phyloP scores from a whole-genome alignment of 805 yeast genomes.

The Ascoidea rubescens region DNA sequence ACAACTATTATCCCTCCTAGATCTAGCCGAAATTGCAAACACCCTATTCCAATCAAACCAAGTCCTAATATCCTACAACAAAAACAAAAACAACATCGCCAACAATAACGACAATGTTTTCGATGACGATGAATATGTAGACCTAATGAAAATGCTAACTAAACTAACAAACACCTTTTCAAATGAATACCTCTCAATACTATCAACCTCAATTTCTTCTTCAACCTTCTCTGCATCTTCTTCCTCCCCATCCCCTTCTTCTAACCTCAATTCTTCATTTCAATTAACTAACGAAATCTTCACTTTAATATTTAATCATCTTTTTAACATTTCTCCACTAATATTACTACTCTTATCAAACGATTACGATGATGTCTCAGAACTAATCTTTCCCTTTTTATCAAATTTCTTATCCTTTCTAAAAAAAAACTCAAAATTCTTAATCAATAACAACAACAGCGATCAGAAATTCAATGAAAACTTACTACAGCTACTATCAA shows the following conservation, averaged over 20 bases:
- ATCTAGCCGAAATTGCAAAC: conserved; percentile 41
- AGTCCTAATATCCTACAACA: conserved; percentile 16
- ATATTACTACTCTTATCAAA: conserved; percentile 58
- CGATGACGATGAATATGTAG: conserved; percentile 21
- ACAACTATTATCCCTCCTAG: conserved; percentile 53
- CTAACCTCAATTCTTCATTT: too few relatives aligned
- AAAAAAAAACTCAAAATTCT: conserved; percentile 34
- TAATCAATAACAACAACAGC: conserved; percentile 9
- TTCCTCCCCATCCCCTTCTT: too few relatives aligned
- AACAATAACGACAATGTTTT: conserved; percentile 23
- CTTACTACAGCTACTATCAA: conserved; percentile 35
- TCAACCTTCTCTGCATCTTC: too few relatives aligned
- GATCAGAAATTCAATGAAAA: too few relatives aligned
- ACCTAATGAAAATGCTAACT: conserved; percentile 65
- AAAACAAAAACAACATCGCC: conserved; percentile 22
- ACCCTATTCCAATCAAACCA: conserved; percentile 8
- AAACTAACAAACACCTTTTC: conserved; percentile 64
- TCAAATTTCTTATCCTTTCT: conserved; percentile 59
- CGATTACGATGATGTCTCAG: conserved; percentile 80
- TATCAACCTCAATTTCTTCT: conserved; percentile 34
- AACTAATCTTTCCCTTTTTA: conserved; percentile 71
- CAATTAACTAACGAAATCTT: conserved; percentile 21
- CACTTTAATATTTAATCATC: conserved; percentile 23
- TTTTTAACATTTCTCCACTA: conserved; percentile 57
- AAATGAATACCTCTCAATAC: conserved; percentile 53